Conservation (phyloP, 495 filamentous ascomycete genomes). For the Jackrogersella minutella region DNA sequence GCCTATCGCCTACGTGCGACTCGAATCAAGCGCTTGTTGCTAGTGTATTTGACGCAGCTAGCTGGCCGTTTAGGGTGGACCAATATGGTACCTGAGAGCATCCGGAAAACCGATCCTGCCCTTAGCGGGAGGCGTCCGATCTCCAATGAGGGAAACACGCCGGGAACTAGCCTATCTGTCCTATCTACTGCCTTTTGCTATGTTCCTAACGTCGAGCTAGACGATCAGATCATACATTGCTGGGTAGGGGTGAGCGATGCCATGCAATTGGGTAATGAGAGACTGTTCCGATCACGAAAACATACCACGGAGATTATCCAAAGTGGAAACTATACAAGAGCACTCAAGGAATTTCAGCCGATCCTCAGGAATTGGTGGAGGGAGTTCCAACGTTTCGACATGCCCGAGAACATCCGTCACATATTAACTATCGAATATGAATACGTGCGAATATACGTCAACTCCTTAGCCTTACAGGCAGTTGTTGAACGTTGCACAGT, state of each 20-base stretch:
- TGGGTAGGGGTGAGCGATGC: constrained; percentile 91
- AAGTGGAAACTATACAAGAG: constrained; percentile 77
- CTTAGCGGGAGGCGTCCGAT: constrained; percentile 53
- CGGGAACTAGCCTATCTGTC: constrained; percentile 61
- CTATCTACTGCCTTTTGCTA: constrained; percentile 63
- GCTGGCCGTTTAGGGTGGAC: constrained; percentile 92
- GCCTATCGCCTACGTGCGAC: constrained; percentile 78
- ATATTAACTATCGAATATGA: constrained; percentile 92
- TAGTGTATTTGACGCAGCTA: constrained; percentile 90
- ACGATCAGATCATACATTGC: constrained; percentile 84
- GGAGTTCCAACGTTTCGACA: constrained; percentile 72
- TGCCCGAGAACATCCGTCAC: constrained; percentile 79
- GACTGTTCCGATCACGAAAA: constrained; percentile 81
- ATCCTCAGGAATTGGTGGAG: constrained; percentile 77
- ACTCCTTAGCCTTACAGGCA: constrained; percentile 91
- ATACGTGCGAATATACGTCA: constrained; percentile 89
- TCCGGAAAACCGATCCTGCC: constrained; percentile 58
- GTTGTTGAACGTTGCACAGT: constrained; percentile 92
- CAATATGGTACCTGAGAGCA: constrained; percentile 82
- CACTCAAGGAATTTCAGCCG: constrained; percentile 82
- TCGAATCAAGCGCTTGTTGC: constrained; percentile 82
- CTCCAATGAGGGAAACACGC: constrained; percentile 61
- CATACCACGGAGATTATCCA: constrained; percentile 87
- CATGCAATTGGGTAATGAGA: constrained; percentile 86
- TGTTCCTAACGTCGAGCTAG: constrained; percentile 65